Percentiles rank a stretch among this genome's conserved stretches.
phyloP scores from a whole-genome alignment of 1,139 yeast species.

The Trichomonascaceae sp. region DNA sequence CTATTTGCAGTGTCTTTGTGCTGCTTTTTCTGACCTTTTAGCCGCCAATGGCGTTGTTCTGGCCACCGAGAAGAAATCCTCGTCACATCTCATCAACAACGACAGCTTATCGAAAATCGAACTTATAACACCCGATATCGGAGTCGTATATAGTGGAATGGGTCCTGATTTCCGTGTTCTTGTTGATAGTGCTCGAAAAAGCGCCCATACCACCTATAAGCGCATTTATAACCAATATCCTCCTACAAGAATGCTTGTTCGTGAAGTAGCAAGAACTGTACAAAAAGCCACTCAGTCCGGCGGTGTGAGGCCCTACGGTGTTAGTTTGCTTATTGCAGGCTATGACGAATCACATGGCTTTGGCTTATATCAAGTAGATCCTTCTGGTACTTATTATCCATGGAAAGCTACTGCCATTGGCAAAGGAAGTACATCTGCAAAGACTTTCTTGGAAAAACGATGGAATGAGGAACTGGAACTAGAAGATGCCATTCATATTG shows the following conservation, averaged over 20 bases:
- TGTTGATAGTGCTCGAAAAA: constrained; percentile 87
- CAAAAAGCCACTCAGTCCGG: constrained; percentile 98
- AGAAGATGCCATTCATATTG: constrained; percentile 97
- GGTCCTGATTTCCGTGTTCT: constrained; percentile 97
- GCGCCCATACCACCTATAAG: constrained; percentile 89
- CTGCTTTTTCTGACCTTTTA: constrained; percentile 10
- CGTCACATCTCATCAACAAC: constrained; percentile 67
- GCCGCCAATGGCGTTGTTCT: constrained; percentile 94
- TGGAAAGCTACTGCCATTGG: constrained; percentile 99
- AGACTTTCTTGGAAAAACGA: constrained; percentile 94
- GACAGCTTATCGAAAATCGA: constrained; percentile 78
- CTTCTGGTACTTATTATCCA: constrained; percentile 98
- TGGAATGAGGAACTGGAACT: constrained; percentile 96
- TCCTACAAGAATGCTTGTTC: constrained; percentile 89
- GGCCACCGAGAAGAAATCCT: constrained; percentile 91
- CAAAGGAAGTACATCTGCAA: constrained; percentile 87
- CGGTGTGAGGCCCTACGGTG: constrained; percentile 98
- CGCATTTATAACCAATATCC: constrained; percentile 94
- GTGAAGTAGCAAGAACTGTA: constrained; percentile 92
- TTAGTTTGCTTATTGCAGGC: constrained; percentile 89
- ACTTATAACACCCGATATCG: constrained; percentile 87
- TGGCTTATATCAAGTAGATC: constrained; percentile 94
- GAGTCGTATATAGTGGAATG: constrained; percentile 97
- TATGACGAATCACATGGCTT: constrained; percentile 77
- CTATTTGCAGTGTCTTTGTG: neutral